These are phyloP conservation scores for Backusella tarrabulga DNA, from an alignment of 192 early-diverging fungal genomes.

Conservation along the genomic window DNA sequence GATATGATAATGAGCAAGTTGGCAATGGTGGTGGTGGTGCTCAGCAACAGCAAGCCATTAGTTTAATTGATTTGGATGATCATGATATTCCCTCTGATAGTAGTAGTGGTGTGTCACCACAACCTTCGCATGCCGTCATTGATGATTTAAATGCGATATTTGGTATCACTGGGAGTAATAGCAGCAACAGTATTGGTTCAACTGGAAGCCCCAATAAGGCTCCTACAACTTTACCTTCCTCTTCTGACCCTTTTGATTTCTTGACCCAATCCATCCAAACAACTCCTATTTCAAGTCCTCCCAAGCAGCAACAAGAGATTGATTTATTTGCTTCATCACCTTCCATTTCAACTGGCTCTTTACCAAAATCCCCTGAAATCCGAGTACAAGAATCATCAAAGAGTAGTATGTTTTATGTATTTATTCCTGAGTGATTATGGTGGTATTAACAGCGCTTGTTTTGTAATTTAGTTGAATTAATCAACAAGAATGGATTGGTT, in stretches of 20 bases:
- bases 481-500: constrained; percentile 46
- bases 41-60: constrained; percentile 26
- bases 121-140: background rate
- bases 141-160: constrained; percentile 26
- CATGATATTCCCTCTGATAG: constrained; percentile 11
- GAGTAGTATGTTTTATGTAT: background rate
- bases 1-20: background rate
- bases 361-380: background rate
- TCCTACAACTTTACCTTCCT: background rate
- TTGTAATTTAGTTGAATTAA: constrained; percentile 7
- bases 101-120: background rate
- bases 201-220: background rate
- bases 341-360: background rate
- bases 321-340: background rate
- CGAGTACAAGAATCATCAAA: background rate
- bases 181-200: background rate
- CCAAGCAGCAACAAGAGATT: background rate
- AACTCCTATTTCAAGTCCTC: background rate
- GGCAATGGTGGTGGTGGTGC: background rate
- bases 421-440: background rate
- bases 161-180: background rate
- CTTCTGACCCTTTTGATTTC: background rate
- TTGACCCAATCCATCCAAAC: background rate
- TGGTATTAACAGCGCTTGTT: background rate
- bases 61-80: constrained; percentile 46